Conservation (phyloP, 306 rosid genomes). For the Trichosanthes cucumerina region DNA sequence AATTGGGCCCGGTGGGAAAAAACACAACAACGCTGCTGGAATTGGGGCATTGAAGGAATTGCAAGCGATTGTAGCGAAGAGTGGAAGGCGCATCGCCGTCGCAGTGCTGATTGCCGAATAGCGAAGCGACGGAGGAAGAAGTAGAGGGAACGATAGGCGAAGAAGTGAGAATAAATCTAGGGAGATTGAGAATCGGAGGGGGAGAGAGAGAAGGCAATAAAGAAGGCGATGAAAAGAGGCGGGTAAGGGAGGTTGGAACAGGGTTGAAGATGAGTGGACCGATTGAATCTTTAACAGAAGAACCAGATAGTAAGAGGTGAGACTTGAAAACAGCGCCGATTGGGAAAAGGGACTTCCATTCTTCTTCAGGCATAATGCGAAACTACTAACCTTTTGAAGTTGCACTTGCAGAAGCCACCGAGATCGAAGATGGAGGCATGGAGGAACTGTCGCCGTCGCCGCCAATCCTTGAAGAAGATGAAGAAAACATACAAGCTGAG, state of each 20-base stretch:
- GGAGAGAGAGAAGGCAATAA: constrained; percentile 23
- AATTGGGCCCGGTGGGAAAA: constrained; percentile 47
- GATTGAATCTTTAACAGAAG: constrained; percentile 7
- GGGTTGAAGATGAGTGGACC: constrained; percentile 72
- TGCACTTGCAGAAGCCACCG: not conserved
- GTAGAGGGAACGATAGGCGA: constrained; percentile 38
- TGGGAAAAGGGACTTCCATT: constrained; percentile 54
- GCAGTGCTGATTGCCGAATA: constrained; percentile 10
- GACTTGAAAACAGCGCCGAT: constrained; percentile 25
- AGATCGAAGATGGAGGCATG: not conserved
- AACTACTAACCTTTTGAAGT: not conserved
- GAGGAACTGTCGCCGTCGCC: not conserved
- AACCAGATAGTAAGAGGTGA: constrained; percentile 20
- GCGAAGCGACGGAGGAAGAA: constrained; percentile 31
- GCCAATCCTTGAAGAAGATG: not conserved
- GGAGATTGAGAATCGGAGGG: constrained; percentile 21
- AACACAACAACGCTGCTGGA: constrained; percentile 23
- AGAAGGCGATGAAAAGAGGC: constrained; percentile 31
- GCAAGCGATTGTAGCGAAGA: constrained; percentile 30
- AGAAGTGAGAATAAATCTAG: constrained; percentile 31
- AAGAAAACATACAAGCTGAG: too few species aligned
- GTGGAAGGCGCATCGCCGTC: constrained; percentile 12
- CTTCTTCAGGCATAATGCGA: constrained; percentile 8
- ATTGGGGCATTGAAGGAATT: constrained; percentile 26
- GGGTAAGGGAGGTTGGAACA: constrained; percentile 14